Percentiles rank a stretch among this genome's conserved stretches.
Evolutionary conservation across 73 alveolate genomes (phyloP).

Genomic region (Paramecium pentaurelia): DNA sequence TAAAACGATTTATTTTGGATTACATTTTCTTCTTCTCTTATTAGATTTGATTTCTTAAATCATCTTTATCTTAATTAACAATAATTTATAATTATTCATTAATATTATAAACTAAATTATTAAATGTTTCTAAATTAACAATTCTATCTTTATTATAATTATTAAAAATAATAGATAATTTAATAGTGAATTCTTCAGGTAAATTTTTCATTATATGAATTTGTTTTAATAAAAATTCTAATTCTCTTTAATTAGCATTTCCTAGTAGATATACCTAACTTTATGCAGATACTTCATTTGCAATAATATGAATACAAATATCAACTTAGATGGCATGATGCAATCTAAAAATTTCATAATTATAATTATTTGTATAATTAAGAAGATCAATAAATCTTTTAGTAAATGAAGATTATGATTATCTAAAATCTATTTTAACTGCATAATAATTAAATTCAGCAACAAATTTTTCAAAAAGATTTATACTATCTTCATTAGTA

Average conservation of each 20-base stretch:
- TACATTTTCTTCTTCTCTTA: background rate
- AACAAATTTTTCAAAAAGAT: background rate
- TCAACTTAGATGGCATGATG: background rate
- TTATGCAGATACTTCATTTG: background rate
- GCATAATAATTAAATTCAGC: background rate
- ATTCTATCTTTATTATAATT: background rate
- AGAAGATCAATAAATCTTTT: background rate
- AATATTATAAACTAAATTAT: background rate
- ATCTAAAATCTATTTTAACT: background rate
- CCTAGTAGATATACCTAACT: background rate
- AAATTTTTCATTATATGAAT: background rate
- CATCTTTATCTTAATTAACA: background rate
- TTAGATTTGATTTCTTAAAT: background rate
- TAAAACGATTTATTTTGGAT: background rate
- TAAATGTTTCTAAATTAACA: background rate
- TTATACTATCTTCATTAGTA: background rate
- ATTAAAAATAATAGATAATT: background rate
- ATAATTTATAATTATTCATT: background rate
- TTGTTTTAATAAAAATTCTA: background rate
- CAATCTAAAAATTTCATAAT: background rate
- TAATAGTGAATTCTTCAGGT: background rate
- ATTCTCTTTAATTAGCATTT: background rate
- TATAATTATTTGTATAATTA: background rate
- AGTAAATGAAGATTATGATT: background rate
- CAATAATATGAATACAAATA: background rate